A percentile compares a stretch with the other conserved stretches of the same genome.
Conservation (phyloP, 169 alveolate species). For the Plasmodium inui region DNA sequence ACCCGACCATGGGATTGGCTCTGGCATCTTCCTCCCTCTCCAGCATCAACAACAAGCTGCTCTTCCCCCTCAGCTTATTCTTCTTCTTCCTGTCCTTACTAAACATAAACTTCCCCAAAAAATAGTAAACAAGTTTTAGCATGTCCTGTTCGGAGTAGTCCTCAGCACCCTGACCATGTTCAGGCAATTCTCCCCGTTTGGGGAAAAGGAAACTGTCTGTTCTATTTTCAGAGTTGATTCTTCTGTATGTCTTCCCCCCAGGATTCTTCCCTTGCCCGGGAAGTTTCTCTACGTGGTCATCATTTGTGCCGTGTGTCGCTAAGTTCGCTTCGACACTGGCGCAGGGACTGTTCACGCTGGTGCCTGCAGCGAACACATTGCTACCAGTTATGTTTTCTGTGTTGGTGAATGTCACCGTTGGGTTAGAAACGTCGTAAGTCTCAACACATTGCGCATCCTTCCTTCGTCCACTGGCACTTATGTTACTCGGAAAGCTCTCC, state of each 20-base stretch:
- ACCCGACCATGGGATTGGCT: background rate
- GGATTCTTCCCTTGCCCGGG: background rate
- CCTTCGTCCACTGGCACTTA: background rate
- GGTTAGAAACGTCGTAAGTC: background rate
- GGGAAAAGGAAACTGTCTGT: background rate
- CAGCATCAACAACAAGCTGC: background rate
- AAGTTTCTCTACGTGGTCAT: background rate
- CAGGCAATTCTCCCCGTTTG: background rate
- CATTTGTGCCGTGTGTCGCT: background rate
- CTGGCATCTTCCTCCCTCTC: background rate
- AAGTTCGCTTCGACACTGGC: background rate
- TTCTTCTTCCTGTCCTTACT: conserved; percentile 17
- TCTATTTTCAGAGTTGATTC: background rate
- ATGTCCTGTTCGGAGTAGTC: conserved; percentile 56
- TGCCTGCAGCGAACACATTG: too few relatives aligned
- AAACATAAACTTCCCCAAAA: conserved; percentile 45
- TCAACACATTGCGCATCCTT: background rate
- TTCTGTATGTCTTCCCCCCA: background rate
- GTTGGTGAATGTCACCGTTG: background rate
- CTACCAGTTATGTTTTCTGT: background rate
- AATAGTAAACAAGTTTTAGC: conserved; percentile 29
- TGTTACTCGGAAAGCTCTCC: background rate
- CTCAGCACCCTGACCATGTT: background rate
- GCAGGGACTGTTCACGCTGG: background rate
- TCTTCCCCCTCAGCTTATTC: background rate